Base-by-base conservation (phyloP, 2,329 filamentous ascomycete genomes). In the Neonectria coccinea region DNA sequence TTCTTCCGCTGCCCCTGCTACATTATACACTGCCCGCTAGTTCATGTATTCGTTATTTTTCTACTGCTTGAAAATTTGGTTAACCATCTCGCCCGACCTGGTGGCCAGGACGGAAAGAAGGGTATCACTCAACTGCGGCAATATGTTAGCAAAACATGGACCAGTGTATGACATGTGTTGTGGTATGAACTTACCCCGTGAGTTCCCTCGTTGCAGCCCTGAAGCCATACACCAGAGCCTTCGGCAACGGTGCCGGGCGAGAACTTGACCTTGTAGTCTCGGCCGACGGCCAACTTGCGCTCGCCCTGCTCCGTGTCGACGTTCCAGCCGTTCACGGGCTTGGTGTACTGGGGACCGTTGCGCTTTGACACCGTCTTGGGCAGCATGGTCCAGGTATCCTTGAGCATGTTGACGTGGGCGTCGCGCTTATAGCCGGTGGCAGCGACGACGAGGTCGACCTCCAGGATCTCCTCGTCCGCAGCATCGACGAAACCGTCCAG, bases 181-280 rank as follows among this genome's bases (percentile, higher is more conserved):
- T 20, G 33, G 36, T 22, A 27, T 54, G 55, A 62, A 89, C 91
- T 89, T 86, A 95, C 91, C 64, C 95, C 95, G 79, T 98, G 95
- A 36, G 94, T 97, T 66, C 86, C 89, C 83, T 98, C 94, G 77
- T 94, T 97, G 82, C 94, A 97, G 33, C 95, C 95, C 78, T 98
- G 96, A 72, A 98, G 84, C 91, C 92, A 98, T 63, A 98, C 85
- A 4, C 94, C 94, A 14, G 93, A 91, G 48, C 90, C 88, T 0
- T 85, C 76, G n/a, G 88, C 86, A 36, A 98, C 91, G 52, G 86
- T 84, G 31, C 87, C 89, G 1, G 86, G 81, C 53, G 87, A 84
- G 76, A 97, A 93, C 63, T 89, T 82, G 53, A 97, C 88, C 56
- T 86, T 86, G 79, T 98, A 98, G 77, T 97, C 88, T 57, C 95